Base-by-base conservation (phyloP, 257 asterid species). In the Paulownia fortunei region DNA sequence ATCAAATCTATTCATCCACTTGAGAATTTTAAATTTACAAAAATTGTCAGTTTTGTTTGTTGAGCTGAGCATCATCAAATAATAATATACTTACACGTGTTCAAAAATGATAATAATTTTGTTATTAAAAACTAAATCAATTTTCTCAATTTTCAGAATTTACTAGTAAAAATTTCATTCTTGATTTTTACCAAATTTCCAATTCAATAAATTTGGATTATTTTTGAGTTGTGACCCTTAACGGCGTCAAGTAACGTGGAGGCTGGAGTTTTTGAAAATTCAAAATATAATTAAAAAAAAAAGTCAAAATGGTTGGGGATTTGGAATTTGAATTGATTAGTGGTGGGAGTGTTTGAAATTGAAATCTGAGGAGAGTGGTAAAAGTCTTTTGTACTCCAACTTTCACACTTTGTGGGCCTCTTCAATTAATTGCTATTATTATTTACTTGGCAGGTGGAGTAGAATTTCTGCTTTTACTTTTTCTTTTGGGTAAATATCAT, bases 261-360 rank as follows among this genome's bases (percentile, higher is more conserved):
- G 56, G 72, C 54, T 19, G 39, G 18, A 26, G 41, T 11, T 2
- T 63, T 75, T 63, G 23, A 75, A 75, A 21, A 18, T 72, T 72
- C n/a, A 34, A 61, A 36, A 15, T 46, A 30, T 10, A 46, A 19
- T 2, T n/a, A 27, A 7, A 36, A 16, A 67, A 64, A 54, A 23
- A 81, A 64, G 85, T 81, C 79, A 76, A 76, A 70, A 76, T 49
- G 62, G 81, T 69, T 55, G 64, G 39, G 30, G 72, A 65, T 32
- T 49, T 64, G 76, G 79, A 76, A 81, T 81, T 81, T 81, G 82
- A 75, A 81, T 81, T 52, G 69, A 76, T 76, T 76, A 76, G 75
- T 76, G 81, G 81, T 81, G 81, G 81, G 81, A 69, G 81, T 51
- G 84, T 76, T 70, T 52, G 84, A 76, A 76, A 52, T 69, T 81